Evolutionary conservation across 2,329 filamentous ascomycete genomes (phyloP), one percentile per base, ranked within the genome.

Genomic region (Sporothrix schenckii): DNA sequence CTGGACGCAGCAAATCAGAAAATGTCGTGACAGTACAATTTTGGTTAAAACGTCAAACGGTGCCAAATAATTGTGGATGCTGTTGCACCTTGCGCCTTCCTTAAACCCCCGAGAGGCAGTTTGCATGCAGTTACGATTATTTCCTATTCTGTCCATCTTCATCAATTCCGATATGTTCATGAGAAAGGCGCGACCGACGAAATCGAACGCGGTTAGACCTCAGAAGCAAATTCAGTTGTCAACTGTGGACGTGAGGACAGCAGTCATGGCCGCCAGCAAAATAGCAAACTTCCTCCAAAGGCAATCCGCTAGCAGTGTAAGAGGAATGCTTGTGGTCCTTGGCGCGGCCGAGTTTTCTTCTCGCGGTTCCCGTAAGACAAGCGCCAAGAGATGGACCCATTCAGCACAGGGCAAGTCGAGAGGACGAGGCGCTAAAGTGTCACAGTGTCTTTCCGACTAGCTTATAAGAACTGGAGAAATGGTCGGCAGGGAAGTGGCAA

Each of bases 231-330:
- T 13, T 44, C 21, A 27, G 60, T 47, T 49, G 60, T 34, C 60
- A 49, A 65, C 24, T 10, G 34, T 39, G 4, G 27, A 11, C n/a
- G 13, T 21, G 10, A 41, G 56, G 16, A 39, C 1, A 34, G 41
- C 34, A 21, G 19, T 24, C 5, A 19, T 61, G 34, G 10, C 21
- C 2, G 34, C 34, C 39, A 47, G 39, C 58, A 47, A 47, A 63
- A 44, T 2, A 27, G 65, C 49, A 54, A 66, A 67, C 65, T 67
- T 54, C 65, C 50, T 54, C 65, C 50, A 67, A 67, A 54, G 65
- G 65, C 50, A 67, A 54, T 44, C 19, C 65, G n/a, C 65, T 67
- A 67, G 49, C 65, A 54, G 65, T 67, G 66, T 68, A 68, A 68
- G 41, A 68, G 53, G 24, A 50, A 68, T 21, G 13, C 19, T 19